These are phyloP conservation scores for Chalciporus piperatoides DNA, from an alignment of 1,284 basidiomycete species.

Conservation along the genomic window DNA sequence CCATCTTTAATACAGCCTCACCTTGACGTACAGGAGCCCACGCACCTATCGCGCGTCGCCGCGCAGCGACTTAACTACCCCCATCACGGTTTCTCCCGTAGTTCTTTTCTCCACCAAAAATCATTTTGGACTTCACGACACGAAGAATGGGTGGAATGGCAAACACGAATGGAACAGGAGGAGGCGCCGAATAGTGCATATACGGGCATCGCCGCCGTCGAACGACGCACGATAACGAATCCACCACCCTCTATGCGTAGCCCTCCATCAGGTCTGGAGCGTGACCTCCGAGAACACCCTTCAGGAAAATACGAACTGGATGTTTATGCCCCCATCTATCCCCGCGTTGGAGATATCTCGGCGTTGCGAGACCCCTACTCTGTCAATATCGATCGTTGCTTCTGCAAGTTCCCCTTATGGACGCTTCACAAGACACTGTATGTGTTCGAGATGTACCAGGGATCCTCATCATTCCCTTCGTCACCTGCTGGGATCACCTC, in stretches of 20 bases:
- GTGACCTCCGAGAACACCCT: conserved; percentile 18
- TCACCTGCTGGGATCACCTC: neutral
- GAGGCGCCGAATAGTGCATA: conserved; percentile 20
- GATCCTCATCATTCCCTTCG: conserved; percentile 3
- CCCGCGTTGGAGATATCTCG: conserved; percentile 59
- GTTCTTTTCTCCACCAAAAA: conserved; percentile 53
- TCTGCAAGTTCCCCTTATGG: conserved; percentile 54
- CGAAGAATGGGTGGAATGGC: conserved; percentile 45
- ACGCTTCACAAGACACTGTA: conserved; percentile 64
- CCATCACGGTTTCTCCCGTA: conserved; percentile 57
- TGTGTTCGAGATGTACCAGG: conserved; percentile 50
- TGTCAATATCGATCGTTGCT: conserved; percentile 53
- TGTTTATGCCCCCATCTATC: conserved; percentile 45
- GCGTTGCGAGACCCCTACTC: conserved; percentile 54
- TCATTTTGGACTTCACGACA: conserved; percentile 55
- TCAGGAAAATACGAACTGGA: conserved; percentile 18
- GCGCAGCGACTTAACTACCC: conserved; percentile 25
- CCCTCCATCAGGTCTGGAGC: conserved; percentile 30
- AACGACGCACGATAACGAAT: neutral
- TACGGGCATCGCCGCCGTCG: conserved; percentile 16
- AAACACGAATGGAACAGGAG: conserved; percentile 22
- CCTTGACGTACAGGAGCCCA: conserved; percentile 3
- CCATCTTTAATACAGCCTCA: conserved; percentile 8
- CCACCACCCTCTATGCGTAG: conserved; percentile 21
- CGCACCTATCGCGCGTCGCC: conserved; percentile 4